Evolutionary conservation across 148 eudicot species (phyloP), one percentile per base, ranked within the genome.

Genomic region (Spergularia bocconei): DNA sequence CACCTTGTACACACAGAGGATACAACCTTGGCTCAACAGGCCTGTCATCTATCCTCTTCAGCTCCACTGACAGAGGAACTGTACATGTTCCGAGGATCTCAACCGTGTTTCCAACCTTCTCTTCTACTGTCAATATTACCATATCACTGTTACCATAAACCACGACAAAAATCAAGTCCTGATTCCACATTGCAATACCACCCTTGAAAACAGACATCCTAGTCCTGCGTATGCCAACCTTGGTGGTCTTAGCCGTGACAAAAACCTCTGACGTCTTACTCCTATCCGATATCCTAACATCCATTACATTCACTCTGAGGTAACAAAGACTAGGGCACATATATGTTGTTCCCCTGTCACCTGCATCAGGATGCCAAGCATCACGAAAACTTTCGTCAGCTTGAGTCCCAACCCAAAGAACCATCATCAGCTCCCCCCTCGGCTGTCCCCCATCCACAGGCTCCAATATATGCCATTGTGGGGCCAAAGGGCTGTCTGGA

Each of bases 381-480:
- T 81, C 85, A 41, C 79, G 72, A 36, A 84, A 84, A 15, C 81
- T 82, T 68, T 84, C 87, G 48, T 84, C 85, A n/a, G 84, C 87
- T 59, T 81, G 87, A 77, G 82, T 84, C 7, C 87, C 87, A 21
- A 84, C 74, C 87, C 87, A 84, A 66, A 84, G 73, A 59, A 85
- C 76, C 85, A 81, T 21, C 87, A 84, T 84, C 2, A 84, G 25
- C 50, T 84, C 83, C 4, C 78, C 83, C 48, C 13, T 68, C 41
- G 67, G 56, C 57, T 33, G 0, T 44, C 44, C 57, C 62, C 73
- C 81, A 7, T 53, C 48, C 63, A 16, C 23, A 13, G 56, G 62
- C 58, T 76, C 85, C 63, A 82, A 74, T 67, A 44, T 79, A 67
- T 79, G 82, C 87, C 83, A 82, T 41, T 84, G 85, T 20, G 87